A percentile compares a stretch with the other conserved stretches of the same genome.
phyloP scores from a whole-genome alignment of 352 stramenopile genomes.

The Phytophthora lateralis region DNA sequence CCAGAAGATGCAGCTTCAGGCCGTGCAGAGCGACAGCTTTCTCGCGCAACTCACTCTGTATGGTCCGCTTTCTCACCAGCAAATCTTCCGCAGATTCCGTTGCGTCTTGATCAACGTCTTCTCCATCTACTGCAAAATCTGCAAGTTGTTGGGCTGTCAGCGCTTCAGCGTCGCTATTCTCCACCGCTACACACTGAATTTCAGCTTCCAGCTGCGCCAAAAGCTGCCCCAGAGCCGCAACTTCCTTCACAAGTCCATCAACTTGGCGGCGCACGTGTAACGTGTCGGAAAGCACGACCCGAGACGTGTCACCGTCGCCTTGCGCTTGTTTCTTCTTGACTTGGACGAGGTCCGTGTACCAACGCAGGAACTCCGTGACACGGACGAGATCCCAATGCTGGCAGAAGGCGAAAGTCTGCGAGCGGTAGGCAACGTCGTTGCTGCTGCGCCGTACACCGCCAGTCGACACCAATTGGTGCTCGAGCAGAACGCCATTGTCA shows the following conservation, averaged over 20 bases:
- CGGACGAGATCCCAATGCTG: constrained; percentile 59
- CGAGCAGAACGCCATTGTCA: constrained; percentile 50
- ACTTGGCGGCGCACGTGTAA: constrained; percentile 31
- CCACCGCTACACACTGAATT: constrained; percentile 16
- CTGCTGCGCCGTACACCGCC: constrained; percentile 36
- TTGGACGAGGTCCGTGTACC: constrained; percentile 53
- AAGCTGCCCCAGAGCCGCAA: constrained; percentile 41
- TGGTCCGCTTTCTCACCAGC: constrained; percentile 29
- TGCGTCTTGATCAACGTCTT: constrained; percentile 8
- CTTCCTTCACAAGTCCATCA: constrained; percentile 41
- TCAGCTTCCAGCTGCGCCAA: constrained; percentile 54
- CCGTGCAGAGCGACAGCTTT: constrained; percentile 42
- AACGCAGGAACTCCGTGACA: constrained; percentile 61
- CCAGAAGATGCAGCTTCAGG: constrained; percentile 56
- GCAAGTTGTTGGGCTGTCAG: constrained; percentile 1
- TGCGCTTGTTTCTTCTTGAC: constrained; percentile 17
- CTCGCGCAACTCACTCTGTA: constrained; percentile 30
- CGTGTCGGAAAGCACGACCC: constrained; percentile 27
- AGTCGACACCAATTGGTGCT: constrained; percentile 27
- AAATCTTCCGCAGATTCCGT: constrained; percentile 21
- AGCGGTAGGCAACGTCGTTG: constrained; percentile 47
- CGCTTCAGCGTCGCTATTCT: constrained; percentile 9
- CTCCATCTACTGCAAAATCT: constrained; percentile 17
- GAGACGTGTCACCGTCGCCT: not conserved
- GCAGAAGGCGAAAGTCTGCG: constrained; percentile 64